These are phyloP conservation scores for Platanthera guangdongensis DNA, from an alignment of 106 monocot species.

Conservation along the genomic window DNA sequence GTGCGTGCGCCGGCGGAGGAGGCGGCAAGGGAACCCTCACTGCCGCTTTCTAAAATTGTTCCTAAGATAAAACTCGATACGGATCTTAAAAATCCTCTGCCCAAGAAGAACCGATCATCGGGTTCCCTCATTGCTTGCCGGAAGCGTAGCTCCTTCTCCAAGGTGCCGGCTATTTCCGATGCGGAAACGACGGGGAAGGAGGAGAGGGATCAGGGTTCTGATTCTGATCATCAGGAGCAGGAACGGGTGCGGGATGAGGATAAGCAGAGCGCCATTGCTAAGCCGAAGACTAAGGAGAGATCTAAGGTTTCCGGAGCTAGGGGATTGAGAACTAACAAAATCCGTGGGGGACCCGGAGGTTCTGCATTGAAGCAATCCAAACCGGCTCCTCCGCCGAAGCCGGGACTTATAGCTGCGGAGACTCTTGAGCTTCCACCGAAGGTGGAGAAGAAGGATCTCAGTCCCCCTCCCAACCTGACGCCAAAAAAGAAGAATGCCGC, in stretches of 20 bases:
- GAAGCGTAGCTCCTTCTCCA: conserved; percentile 17
- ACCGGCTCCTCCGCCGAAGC: not conserved
- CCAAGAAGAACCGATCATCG: conserved; percentile 3
- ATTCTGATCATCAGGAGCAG: not conserved
- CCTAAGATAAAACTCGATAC: conserved; percentile 10
- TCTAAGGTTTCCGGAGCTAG: conserved; percentile 5
- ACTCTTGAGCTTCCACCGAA: not conserved
- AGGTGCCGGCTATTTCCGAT: not conserved
- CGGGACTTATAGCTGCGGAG: not conserved
- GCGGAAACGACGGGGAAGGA: conserved; percentile 4
- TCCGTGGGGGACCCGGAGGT: not conserved
- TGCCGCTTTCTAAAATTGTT: not conserved
- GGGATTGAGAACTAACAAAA: conserved; percentile 15
- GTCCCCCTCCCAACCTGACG: not conserved
- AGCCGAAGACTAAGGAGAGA: conserved; percentile 17
- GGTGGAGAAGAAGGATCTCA: not conserved
- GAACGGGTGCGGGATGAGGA: not conserved
- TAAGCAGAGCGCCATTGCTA: not conserved
- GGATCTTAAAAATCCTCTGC: not conserved
- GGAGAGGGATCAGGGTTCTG: not conserved
- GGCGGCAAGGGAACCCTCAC: not conserved
- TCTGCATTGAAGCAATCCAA: not conserved
- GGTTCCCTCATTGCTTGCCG: conserved; percentile 13
- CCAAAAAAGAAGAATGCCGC: not conserved
- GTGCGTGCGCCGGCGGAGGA: not conserved